Percentiles rank a stretch among this genome's conserved stretches.
Conservation (phyloP, 2,329 filamentous ascomycete species). For the Penicillium thymicola region DNA sequence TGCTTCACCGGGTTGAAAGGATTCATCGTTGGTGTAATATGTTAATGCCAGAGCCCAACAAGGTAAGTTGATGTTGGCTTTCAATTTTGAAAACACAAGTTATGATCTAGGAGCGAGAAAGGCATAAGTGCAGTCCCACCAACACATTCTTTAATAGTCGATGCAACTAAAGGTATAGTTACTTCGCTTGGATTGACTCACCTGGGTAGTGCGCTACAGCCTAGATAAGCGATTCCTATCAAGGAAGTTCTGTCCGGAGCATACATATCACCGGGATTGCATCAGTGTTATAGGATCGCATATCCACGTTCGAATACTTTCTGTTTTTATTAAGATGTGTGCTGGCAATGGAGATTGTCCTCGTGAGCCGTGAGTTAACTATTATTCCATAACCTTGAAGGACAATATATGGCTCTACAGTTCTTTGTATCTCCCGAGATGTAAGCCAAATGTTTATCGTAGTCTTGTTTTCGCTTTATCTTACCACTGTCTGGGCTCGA, state of each 20-base stretch:
- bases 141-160: background rate
- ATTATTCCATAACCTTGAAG: background rate
- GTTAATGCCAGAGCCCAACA: background rate
- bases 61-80: background rate
- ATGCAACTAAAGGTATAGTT: background rate
- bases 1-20: background rate
- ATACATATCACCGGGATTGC: background rate
- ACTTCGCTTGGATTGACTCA: background rate
- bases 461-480: background rate
- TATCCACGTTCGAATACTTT: background rate
- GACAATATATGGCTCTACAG: background rate
- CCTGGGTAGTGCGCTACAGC: background rate
- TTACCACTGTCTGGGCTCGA: background rate
- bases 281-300: background rate
- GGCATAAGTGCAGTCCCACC: background rate
- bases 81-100: background rate
- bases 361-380: background rate
- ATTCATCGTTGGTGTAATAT: background rate
- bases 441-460: background rate
- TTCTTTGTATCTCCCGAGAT: background rate
- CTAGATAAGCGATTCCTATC: background rate
- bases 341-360: background rate
- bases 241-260: conserved; percentile 2
- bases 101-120: background rate
- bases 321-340: too few species aligned